Base-by-base conservation (phyloP, 1,284 basidiomycete species). In the Puccinia coronata region DNA sequence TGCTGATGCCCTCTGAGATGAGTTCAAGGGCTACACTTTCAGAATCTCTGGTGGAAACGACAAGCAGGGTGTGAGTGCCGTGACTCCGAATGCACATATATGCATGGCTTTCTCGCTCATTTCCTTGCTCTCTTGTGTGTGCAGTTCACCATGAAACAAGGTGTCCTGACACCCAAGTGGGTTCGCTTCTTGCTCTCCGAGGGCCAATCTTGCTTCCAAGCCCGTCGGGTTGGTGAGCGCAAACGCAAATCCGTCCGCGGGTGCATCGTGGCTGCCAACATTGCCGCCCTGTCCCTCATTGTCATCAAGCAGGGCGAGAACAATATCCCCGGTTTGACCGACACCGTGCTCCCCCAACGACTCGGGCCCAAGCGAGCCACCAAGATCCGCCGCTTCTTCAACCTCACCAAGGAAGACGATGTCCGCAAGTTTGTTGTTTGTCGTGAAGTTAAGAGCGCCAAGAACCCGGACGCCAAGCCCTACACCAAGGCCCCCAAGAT, bases 111-210 rank as follows among this genome's bases (percentile, higher is more conserved):
- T 18, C n/a, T 49, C 9, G 2, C 23, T 14, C 0, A 53, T 67
- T 71, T 23, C n/a, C n/a, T n/a, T n/a, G n/a, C n/a, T n/a, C n/a
- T n/a, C n/a, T n/a, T n/a, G n/a, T n/a, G n/a, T n/a, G 49, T 39
- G n/a, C 93, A 94, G 88, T 97, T 97, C 91, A 95, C 95, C 80
- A 98, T 98, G 95, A 98, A 98, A 90, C 96, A 98, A 89, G 96
- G 96, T 90, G 93, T 98, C 86, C 92, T 99, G 84, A 90, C 96
- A 85, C 94, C 94, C 84, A 88, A 95, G 89, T 95, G 96, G 91
- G 94, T 96, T 85, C 90, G 92, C 83, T 93, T 99, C 84, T 93
- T 98, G 86, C 93, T 99, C 87, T 87, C 93, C 84, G 93, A 95
- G 87, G 95, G 95, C 83, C 95, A 98, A 91, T 97, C 95, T 53